Base-by-base conservation (phyloP, 352 stramenopile species). In the Pythium dissotocum region DNA sequence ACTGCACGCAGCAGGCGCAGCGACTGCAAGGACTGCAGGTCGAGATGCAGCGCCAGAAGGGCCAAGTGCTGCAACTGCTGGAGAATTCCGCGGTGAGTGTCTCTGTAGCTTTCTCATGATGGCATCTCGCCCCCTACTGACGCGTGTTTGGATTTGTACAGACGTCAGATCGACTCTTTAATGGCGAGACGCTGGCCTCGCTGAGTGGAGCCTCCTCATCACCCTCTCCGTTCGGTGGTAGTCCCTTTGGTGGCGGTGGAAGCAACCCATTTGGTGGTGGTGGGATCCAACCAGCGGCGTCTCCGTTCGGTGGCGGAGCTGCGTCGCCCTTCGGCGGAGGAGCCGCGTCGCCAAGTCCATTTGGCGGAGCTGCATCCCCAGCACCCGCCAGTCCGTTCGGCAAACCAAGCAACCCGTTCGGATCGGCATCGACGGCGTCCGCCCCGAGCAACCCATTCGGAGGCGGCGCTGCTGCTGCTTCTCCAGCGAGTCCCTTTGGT, bases 11-110 rank as follows among this genome's bases (percentile, higher is more conserved):
- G 52, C 77, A 81, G 6, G 69, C 61, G 42, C 77, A 83, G 55
- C 75, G 68, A 35, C 58, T 92, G 48, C 73, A 87, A 40, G 30
- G 48, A 13, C 69, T 87, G 5, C 68, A 66, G 40, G 48, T 28
- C 1, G 80, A 90, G 64, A 81, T 85, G 70, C 78, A 87, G 64
- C 78, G 54, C 1, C 75, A 90, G 52, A 73, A 79, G 28, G 77
- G 85, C 38, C 77, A 77, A 18, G 73, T 89, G 18, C 40, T 87
- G 8, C 44, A 75, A 33, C 51, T 87, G 51, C 69, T 91, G 7
- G 69, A 84, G 61, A 87, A 88, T 59, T 61, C 71, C n/a, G 28
- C 70, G 61, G 70, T 77, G 18, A 14, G 53, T 57, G 9, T 46
- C 1, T 28, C 28, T 46, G 26, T 51, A 58, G 49, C n/a, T 63